phyloP scores from a whole-genome alignment of 768 basidiomycete species.

The Boletus rufocinnamomeus region DNA sequence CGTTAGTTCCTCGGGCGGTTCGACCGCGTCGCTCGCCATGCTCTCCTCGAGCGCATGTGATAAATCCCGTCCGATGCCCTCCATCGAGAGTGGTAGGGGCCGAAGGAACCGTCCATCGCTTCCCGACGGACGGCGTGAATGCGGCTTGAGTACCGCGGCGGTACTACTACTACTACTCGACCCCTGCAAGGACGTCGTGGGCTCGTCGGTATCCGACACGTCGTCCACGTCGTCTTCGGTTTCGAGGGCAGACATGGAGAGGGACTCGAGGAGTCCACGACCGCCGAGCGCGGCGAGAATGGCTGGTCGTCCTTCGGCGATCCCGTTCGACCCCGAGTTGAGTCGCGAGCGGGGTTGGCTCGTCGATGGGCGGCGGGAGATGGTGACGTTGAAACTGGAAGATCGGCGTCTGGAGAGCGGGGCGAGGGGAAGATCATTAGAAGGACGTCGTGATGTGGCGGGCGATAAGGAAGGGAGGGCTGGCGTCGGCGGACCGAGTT shows the following conservation, averaged over 20 bases:
- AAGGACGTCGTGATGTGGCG: constrained; percentile 47
- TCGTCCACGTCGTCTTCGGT: constrained; percentile 44
- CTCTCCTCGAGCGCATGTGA: constrained; percentile 34
- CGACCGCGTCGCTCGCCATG: background rate
- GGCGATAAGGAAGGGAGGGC: constrained; percentile 46
- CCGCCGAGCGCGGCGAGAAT: constrained; percentile 28
- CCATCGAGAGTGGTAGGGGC: constrained; percentile 33
- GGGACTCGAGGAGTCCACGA: constrained; percentile 40
- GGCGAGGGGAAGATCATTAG: constrained; percentile 24
- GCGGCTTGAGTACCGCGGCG: background rate
- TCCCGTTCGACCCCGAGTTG: constrained; percentile 21
- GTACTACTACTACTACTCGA: background rate
- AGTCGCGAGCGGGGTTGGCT: constrained; percentile 28
- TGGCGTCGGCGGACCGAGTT: constrained; percentile 69
- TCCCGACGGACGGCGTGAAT: constrained; percentile 14
- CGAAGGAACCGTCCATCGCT: constrained; percentile 12
- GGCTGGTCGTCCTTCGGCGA: constrained; percentile 25
- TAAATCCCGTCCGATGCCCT: constrained; percentile 33
- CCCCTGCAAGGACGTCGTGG: constrained; percentile 4
- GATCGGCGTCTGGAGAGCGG: constrained; percentile 26
- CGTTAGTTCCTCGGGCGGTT: background rate
- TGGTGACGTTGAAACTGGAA: constrained; percentile 30
- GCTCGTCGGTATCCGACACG: constrained; percentile 23
- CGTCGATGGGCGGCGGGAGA: constrained; percentile 31
- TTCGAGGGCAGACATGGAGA: constrained; percentile 57